Base-by-base conservation (phyloP, 148 eudicot genomes). In the Persicaria maculosa region DNA sequence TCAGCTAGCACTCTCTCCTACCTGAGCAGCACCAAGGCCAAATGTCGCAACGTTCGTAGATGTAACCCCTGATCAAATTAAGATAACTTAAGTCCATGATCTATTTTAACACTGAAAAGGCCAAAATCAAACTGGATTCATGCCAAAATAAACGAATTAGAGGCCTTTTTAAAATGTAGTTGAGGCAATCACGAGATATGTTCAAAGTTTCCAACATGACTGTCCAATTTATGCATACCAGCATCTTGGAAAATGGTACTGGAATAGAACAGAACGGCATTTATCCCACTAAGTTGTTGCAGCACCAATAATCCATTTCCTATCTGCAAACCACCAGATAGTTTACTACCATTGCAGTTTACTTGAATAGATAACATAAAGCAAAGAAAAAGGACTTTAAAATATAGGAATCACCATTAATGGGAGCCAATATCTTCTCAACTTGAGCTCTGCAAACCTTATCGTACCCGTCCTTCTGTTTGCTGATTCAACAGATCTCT, bases 361-460 rank as follows among this genome's bases (percentile, higher is more conserved):
- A 25, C 44, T 20, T 10, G 0, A 31, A 31, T 31, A 31, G 52
- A 48, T 8, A 8, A 48, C 52, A 48, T 7, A 20, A 6, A 59
- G 5, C 9, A 6, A 25, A 59, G 4, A 9, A 11, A 61, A 59
- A 59, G 25, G 9, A 2, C 14, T 14, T 22, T 22, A 59, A 22
- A 62, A 10, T 10, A 62, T 62, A 31, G 15, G 44, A 69, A 74
- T 65, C 85, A 94, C 98, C 98, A 90, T 91, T 68, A 94, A 84
- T 48, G 98, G 98, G 68, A 90, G 81, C 98, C 98, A 91, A 75
- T 91, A 94, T 91, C 95, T 91, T 80, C 89, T 84, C 77, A 79
- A 89, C 74, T 87, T 89, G 77, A 94, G 87, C 61, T 94, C 96
- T 53, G 86, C 87, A 75, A 91, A 87, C 70, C 92, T 90, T 68